A percentile compares a stretch with the other conserved stretches of the same genome.
Evolutionary conservation across 2,329 filamentous ascomycete genomes (phyloP).

Genomic region (Claviceps sp.): DNA sequence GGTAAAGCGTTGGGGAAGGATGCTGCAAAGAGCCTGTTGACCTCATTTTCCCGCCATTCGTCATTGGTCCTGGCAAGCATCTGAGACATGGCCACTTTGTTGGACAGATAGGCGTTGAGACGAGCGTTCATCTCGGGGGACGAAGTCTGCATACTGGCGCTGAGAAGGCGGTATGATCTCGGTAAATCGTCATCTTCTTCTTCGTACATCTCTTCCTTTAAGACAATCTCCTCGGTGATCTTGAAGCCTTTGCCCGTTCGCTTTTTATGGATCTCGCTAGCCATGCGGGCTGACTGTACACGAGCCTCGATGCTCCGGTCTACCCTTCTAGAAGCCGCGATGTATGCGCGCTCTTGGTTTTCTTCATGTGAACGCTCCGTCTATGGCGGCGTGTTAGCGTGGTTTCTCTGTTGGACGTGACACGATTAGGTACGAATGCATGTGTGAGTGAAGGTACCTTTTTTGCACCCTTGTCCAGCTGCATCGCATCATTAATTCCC

Average conservation of each 20-base stretch:
- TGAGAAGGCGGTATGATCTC: slow-evolving; percentile 50
- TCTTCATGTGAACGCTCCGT: slow-evolving; percentile 67
- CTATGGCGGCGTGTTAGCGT: slow-evolving; percentile 21
- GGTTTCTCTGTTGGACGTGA: background rate
- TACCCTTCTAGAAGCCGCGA: slow-evolving; percentile 75
- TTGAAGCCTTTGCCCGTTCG: slow-evolving; percentile 71
- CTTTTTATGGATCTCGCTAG: slow-evolving; percentile 82
- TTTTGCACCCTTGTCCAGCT: background rate
- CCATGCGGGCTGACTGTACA: slow-evolving; percentile 73
- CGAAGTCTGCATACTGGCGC: slow-evolving; percentile 46
- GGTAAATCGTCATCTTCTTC: slow-evolving; percentile 78
- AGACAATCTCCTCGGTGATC: slow-evolving; percentile 74
- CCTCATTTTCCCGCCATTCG: slow-evolving; percentile 29
- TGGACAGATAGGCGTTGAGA: slow-evolving; percentile 35
- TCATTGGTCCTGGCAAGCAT: slow-evolving; percentile 23
- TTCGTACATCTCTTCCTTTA: slow-evolving; percentile 92
- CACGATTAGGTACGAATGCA: background rate
- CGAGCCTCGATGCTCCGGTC: slow-evolving; percentile 81
- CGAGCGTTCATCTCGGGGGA: slow-evolving; percentile 49
- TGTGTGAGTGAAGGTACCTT: background rate
- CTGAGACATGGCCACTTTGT: slow-evolving; percentile 29
- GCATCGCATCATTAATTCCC: background rate
- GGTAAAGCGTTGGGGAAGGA: slow-evolving; percentile 27
- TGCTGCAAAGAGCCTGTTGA: slow-evolving; percentile 33
- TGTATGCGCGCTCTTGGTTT: slow-evolving; percentile 80